Evolutionary conservation across 1,284 basidiomycete genomes (phyloP), one percentile per base, ranked within the genome.

Genomic region (Phellopilus nigrolimitatus): DNA sequence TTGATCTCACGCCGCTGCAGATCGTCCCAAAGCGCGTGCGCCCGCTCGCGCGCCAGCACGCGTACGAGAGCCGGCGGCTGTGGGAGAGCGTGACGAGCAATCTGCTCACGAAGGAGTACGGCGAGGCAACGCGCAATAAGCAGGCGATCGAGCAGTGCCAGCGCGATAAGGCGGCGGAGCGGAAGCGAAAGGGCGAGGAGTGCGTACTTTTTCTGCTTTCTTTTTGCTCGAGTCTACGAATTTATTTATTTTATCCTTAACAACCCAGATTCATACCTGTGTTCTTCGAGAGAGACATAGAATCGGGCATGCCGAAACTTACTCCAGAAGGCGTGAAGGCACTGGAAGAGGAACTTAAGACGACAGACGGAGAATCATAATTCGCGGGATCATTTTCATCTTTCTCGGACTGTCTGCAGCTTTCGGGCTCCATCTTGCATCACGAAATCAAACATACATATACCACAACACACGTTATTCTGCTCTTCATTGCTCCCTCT

Each of bases 121-220:
- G 77, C 38, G 91, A 95, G 48, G 94, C 94, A 48, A 95, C 90
- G 44, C 87, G 75, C 71, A 78, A 87, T 68, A 97, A 97, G 73
- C 80, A 92, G 51, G 68, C 66, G 3, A 94, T 97, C 51, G 94
- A 97, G 71, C 93, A 97, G 76, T 78, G 68, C 62, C 94, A 97
- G 73, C 74, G 94, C 51, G 92, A 95, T 58, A 78, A 82, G 39
- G 88, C 92, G 6, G 84, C 84, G 10, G 85, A 91, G 66, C 74
- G 90, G 66, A 94, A 92, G 73, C 78, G 75, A 62, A 85, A 80
- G 54, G 88, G 84, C 15, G 68, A 79, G 42, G 75, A 79, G 90
- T 95, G 64, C 74, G 91, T 86, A 12, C 34, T 44, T 41, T 28
- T 44, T 53, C 47, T 28, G 22, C 48, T 28, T 47, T 41, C 24